phyloP scores from a whole-genome alignment of 2,329 filamentous ascomycete genomes.

The Epichloe sylvatica region DNA sequence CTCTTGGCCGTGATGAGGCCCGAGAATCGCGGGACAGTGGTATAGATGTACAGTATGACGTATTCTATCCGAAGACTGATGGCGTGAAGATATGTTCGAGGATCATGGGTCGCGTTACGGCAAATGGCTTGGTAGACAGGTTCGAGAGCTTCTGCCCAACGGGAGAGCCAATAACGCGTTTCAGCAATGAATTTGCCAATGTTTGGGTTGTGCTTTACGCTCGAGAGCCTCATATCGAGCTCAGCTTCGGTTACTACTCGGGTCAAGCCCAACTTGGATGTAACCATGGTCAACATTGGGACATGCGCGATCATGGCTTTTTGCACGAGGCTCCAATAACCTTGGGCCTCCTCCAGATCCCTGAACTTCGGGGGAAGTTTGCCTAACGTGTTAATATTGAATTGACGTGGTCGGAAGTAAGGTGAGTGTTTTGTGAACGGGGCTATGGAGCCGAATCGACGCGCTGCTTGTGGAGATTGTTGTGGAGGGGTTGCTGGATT shows the following conservation, averaged over 20 bases:
- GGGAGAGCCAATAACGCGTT: constrained; percentile 24
- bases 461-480: constrained; percentile 8
- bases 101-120: constrained; percentile 12
- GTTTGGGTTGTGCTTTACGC: constrained; percentile 16
- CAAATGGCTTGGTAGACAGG: constrained; percentile 19
- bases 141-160: constrained; percentile 26
- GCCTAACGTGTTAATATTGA: constrained; percentile 17
- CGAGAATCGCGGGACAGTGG: constrained; percentile 24
- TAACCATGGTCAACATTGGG: constrained; percentile 20
- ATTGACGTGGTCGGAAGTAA: constrained; percentile 21
- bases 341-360: constrained; percentile 21
- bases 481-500: constrained; percentile 11
- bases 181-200: constrained; percentile 22
- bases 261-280: constrained; percentile 17
- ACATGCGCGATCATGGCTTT: constrained; percentile 23
- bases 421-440: constrained; percentile 25
- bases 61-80: constrained; percentile 29
- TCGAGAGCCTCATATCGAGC: constrained; percentile 17
- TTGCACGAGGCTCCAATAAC: constrained; percentile 26
- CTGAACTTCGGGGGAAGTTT: constrained; percentile 20
- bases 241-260: constrained; percentile 14
- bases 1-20: constrained; percentile 21
- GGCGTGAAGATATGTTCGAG: constrained; percentile 20
- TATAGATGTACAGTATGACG: constrained; percentile 26
- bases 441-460: constrained; percentile 18